phyloP scores from a whole-genome alignment of 805 yeast species.

The Cyberlindnera sargentensis region DNA sequence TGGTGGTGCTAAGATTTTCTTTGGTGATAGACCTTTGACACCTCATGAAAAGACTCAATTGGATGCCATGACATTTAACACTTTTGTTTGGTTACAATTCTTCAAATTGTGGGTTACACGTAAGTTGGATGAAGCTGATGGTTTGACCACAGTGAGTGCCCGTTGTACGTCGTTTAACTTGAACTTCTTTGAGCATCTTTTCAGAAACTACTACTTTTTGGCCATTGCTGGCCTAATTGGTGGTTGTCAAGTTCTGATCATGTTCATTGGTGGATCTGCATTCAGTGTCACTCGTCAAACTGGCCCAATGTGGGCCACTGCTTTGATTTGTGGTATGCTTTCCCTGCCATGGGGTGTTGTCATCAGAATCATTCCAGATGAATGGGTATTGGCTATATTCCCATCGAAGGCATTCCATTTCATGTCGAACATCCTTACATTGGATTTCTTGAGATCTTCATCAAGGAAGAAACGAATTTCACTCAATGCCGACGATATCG shows the following conservation, averaged over 20 bases:
- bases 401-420: constrained; percentile 40
- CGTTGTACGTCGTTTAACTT: constrained; percentile 59
- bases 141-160: constrained; percentile 45
- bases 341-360: constrained; percentile 77
- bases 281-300: constrained; percentile 78
- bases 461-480: constrained; percentile 3
- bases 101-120: constrained; percentile 89
- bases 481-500: constrained; percentile 7
- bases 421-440: constrained; percentile 13
- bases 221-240: constrained; percentile 67
- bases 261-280: constrained; percentile 97
- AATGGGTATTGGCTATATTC: constrained; percentile 57
- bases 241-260: constrained; percentile 79
- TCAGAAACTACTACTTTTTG: constrained; percentile 77
- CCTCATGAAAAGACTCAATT: constrained; percentile 51
- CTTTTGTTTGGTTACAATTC: constrained; percentile 97
- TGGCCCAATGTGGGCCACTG: constrained; percentile 84
- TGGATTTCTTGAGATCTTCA: constrained; percentile 12
- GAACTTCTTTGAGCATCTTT: constrained; percentile 77
- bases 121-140: constrained; percentile 83
- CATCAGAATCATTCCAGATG: constrained; percentile 78
- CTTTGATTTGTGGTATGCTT: constrained; percentile 70
- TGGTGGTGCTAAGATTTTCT: constrained; percentile 61
- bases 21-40: constrained; percentile 24
- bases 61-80: constrained; percentile 83